Evolutionary conservation across 2,329 filamentous ascomycete species (phyloP), one percentile per base, ranked within the genome.

Genomic region (Orbilia javanica): DNA sequence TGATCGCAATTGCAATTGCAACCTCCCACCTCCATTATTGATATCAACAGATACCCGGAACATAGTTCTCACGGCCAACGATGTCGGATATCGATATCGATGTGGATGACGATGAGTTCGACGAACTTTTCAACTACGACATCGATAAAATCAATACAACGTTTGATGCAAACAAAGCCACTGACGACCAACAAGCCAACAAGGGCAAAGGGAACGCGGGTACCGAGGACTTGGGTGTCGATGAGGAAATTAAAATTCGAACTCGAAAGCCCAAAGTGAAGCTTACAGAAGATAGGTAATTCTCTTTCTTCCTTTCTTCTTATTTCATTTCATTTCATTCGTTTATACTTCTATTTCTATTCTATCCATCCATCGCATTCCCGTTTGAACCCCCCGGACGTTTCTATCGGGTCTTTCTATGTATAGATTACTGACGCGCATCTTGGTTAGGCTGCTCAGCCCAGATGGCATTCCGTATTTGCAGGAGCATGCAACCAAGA

Each of bases 211-310:
- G 88, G 80, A 86, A 87, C 29, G 87, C 86, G 7, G 88, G 88
- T 80, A 86, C 87, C 29, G 87, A 86, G 7, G 87, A 87, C 0
- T 85, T 97, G 1, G 94, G 94, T 53, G 90, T 97, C 71, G 94
- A 98, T 80, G 90, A 96, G 82, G 93, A 97, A 82, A 89, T 99
- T 66, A 91, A 93, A 69, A 88, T 97, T 3, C 89, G 88, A 46
- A 97, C 93, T 85, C 92, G 92, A 81, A 88, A 90, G 39, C 93
- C 94, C 0, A 87, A 90, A 70, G 91, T 95, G 3, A 99, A 97
- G 84, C 88, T 99, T 27, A 94, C 99, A 82, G 93, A 97, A 81
- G 86, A 88, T 8, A 89, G 90, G 91, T 93, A 83, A 39, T 39
- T 25, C 15, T 42, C n/a, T n/a, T n/a, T n/a, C 48, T 29, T 22